Evolutionary conservation across 2,329 filamentous ascomycete genomes (phyloP).

Genomic region (Helotiales sp.): DNA sequence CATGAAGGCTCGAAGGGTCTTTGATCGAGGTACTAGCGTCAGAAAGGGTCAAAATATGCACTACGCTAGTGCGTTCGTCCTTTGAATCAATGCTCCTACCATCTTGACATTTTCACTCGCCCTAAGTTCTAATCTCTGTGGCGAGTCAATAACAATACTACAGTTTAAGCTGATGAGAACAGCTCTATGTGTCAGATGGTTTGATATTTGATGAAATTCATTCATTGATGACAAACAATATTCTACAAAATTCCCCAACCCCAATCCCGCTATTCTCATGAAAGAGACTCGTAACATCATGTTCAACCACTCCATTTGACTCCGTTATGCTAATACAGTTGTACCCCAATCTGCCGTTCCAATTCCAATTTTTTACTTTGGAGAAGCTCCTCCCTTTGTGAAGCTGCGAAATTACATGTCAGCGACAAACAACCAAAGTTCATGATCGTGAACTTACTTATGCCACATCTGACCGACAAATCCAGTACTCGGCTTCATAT

Average conservation of each 20-base stretch:
- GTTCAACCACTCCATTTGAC: not conserved
- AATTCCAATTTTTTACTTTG: not conserved
- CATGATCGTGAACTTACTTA: slow-evolving; percentile 24
- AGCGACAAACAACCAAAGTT: not conserved
- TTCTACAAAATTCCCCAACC: not conserved
- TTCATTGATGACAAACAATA: not conserved
- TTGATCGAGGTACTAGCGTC: slow-evolving; percentile 8
- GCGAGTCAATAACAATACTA: too few species aligned
- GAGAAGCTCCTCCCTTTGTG: slow-evolving; percentile 11
- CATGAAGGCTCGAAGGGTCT: slow-evolving; percentile 9
- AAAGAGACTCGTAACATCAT: slow-evolving; percentile 3
- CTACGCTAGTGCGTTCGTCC: slow-evolving; percentile 5
- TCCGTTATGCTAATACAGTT: not conserved
- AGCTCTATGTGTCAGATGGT: too few species aligned
- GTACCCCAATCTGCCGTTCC: not conserved
- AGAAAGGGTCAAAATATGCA: slow-evolving; percentile 2
- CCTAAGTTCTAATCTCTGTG: too few species aligned
- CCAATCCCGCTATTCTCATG: not conserved
- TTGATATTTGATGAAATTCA: not conserved
- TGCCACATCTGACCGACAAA: slow-evolving; percentile 37
- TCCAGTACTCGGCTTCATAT: slow-evolving; percentile 41
- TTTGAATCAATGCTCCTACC: slow-evolving; percentile 1
- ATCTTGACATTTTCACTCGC: not conserved
- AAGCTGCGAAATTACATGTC: slow-evolving; percentile 11
- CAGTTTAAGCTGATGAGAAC: too few species aligned